Conservation (phyloP, 805 yeast species). For the Ogataea wickerhamii region DNA sequence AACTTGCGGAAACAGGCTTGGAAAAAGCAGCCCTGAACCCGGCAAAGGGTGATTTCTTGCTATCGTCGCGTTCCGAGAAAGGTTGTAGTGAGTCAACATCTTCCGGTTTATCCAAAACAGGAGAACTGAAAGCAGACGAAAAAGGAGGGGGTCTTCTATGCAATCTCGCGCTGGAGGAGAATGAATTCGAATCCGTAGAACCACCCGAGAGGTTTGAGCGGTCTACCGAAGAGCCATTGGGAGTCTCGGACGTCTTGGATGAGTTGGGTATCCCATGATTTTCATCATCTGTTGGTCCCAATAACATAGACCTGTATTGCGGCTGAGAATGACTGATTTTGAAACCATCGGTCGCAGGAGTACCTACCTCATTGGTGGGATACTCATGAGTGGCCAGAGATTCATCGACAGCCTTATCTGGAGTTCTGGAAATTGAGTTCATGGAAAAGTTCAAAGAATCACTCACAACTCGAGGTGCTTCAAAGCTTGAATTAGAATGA, state of each 20-base stretch:
- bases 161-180: constrained; percentile 8
- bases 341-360: background rate
- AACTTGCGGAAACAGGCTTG: constrained; percentile 14
- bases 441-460: constrained; percentile 6
- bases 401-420: constrained; percentile 12
- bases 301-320: constrained; percentile 6
- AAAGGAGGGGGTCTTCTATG: constrained; percentile 21
- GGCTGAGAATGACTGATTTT: background rate
- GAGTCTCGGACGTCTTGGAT: background rate
- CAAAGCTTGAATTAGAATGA: background rate
- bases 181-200: constrained; percentile 9
- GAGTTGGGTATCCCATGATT: background rate
- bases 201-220: background rate
- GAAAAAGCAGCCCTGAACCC: constrained; percentile 22
- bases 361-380: background rate
- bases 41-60: constrained; percentile 20
- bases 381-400: background rate
- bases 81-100: background rate
- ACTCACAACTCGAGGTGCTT: constrained; percentile 1
- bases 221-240: background rate
- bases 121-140: constrained; percentile 3
- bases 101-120: background rate
- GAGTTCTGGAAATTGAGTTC: constrained; percentile 22
- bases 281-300: constrained; percentile 2
- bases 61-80: constrained; percentile 1